Evolutionary conservation across 352 stramenopile species (phyloP).

Genomic region (Phytophthora lateralis): DNA sequence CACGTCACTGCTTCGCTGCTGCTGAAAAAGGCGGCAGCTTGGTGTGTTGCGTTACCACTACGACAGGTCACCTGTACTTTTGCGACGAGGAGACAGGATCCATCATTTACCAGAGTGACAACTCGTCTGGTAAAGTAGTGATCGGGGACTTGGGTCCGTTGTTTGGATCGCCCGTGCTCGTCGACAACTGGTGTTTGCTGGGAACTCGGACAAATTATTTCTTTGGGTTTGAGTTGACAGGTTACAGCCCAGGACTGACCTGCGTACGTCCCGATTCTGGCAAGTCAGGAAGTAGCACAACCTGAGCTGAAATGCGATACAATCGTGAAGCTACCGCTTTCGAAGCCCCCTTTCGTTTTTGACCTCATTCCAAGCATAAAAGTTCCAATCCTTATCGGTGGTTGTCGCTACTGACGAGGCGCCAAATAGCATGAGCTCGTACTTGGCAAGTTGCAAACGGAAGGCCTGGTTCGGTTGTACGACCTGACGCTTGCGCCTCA

Average conservation of each 20-base stretch:
- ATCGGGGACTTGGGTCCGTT: slow-evolving; percentile 39
- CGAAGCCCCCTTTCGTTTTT: slow-evolving; percentile 33
- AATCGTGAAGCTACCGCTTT: neutral
- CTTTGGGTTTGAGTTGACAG: slow-evolving; percentile 35
- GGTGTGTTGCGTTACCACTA: slow-evolving; percentile 53
- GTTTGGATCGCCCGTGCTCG: slow-evolving; percentile 62
- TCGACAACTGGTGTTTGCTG: slow-evolving; percentile 51
- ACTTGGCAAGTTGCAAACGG: slow-evolving; percentile 72
- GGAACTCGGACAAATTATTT: slow-evolving; percentile 57
- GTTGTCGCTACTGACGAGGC: slow-evolving; percentile 58
- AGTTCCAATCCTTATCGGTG: slow-evolving; percentile 71
- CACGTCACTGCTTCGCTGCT: neutral
- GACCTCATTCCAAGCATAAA: slow-evolving; percentile 74
- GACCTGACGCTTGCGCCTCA: slow-evolving; percentile 44
- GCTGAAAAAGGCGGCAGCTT: slow-evolving; percentile 5
- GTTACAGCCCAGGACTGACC: neutral
- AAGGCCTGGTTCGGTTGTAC: slow-evolving; percentile 68
- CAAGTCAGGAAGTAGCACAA: neutral
- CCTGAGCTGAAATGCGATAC: neutral
- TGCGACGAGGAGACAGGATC: slow-evolving; percentile 46
- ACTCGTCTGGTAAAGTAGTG: slow-evolving; percentile 9
- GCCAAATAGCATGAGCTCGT: slow-evolving; percentile 63
- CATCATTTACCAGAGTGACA: slow-evolving; percentile 31
- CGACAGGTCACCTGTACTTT: slow-evolving; percentile 42
- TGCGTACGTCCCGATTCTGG: neutral